A percentile compares a stretch with the other conserved stretches of the same genome.
These are phyloP conservation scores for Xylariaceae sp. DNA, from an alignment of 2,329 filamentous ascomycete species.

Conservation along the genomic window DNA sequence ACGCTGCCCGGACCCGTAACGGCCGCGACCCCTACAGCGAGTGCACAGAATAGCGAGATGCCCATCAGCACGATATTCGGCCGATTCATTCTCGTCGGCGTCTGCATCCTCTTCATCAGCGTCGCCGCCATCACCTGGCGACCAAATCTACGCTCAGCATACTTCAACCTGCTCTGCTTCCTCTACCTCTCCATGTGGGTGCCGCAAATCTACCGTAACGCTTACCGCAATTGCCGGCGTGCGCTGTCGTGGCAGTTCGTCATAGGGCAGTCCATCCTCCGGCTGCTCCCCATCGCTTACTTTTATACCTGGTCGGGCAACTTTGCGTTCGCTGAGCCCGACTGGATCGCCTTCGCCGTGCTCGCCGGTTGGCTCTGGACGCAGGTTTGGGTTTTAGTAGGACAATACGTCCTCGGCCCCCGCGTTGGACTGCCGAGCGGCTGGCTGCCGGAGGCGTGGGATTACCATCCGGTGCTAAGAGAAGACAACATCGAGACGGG, in stretches of 20 bases:
- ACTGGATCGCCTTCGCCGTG: constrained; percentile 57
- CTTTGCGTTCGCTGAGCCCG: constrained; percentile 69
- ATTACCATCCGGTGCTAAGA: constrained; percentile 86
- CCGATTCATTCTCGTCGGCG: constrained; percentile 51
- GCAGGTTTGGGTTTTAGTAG: constrained; percentile 71
- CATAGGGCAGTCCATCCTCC: constrained; percentile 71
- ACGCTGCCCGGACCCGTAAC: constrained; percentile 29
- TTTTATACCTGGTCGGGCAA: constrained; percentile 77
- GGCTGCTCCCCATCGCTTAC: constrained; percentile 76
- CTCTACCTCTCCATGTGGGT: constrained; percentile 85
- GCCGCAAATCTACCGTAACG: constrained; percentile 87
- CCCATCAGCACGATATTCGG: constrained; percentile 53
- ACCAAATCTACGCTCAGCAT: constrained; percentile 46
- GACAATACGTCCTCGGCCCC: constrained; percentile 80
- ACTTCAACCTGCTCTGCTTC: constrained; percentile 61
- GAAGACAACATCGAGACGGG: constrained; percentile 77
- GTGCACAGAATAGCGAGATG: constrained; percentile 26
- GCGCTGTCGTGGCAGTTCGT: constrained; percentile 91
- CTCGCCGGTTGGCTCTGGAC: constrained; percentile 79
- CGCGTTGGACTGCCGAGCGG: constrained; percentile 73
- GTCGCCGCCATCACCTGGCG: constrained; percentile 59
- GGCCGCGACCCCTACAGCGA: constrained; percentile 28
- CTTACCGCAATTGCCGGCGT: constrained; percentile 83
- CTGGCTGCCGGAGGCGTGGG: constrained; percentile 72
- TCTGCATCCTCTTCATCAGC: constrained; percentile 52